phyloP scores from a whole-genome alignment of 305 asterid genomes.

The Solanum hybrid region DNA sequence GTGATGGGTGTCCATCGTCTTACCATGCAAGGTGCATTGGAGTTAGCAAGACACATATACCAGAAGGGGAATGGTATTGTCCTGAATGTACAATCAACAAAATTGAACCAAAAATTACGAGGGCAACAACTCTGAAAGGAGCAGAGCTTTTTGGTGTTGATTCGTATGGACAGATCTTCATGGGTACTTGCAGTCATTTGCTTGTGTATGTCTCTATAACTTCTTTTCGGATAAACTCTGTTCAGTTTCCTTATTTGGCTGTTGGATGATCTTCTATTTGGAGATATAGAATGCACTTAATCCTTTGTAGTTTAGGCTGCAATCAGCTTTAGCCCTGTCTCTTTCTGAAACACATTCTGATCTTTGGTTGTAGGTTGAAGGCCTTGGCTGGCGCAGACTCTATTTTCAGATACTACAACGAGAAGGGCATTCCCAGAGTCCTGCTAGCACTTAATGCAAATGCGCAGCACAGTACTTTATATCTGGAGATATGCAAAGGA shows the following conservation, averaged over 20 bases:
- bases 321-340: background rate
- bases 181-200: constrained; percentile 83
- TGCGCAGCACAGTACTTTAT: constrained; percentile 30
- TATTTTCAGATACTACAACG: constrained; percentile 59
- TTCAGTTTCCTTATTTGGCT: background rate
- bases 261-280: background rate
- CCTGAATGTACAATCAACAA: constrained; percentile 74
- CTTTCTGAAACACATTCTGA: constrained; percentile 4
- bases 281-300: background rate
- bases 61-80: constrained; percentile 87
- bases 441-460: constrained; percentile 45
- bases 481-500: constrained; percentile 70
- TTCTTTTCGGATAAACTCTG: background rate
- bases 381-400: constrained; percentile 30
- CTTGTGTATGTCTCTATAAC: constrained; percentile 74
- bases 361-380: constrained; percentile 48
- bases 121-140: constrained; percentile 57
- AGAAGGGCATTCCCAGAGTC: constrained; percentile 50
- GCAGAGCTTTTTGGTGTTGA: constrained; percentile 73
- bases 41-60: constrained; percentile 61
- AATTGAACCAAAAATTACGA: constrained; percentile 43
- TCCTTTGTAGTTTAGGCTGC: constrained; percentile 3
- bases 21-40: constrained; percentile 95
- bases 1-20: constrained; percentile 97
- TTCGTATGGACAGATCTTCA: constrained; percentile 53